phyloP scores from a whole-genome alignment of 202 grass and related monocot genomes.

The Hordeum pubiflorum region DNA sequence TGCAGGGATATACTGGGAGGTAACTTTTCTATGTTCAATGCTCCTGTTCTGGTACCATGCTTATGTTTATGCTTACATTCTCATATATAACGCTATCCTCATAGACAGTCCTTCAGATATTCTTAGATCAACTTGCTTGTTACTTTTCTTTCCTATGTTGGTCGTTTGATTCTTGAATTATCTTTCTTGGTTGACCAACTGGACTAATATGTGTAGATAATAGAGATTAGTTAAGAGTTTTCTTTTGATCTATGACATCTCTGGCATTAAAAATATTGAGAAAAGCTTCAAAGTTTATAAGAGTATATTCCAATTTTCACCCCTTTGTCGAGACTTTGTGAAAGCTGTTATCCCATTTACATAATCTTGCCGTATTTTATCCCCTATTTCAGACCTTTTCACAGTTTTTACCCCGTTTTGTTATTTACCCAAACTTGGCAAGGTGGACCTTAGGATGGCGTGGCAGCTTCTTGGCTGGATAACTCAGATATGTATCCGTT shows the following conservation, averaged over 20 bases:
- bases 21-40: slow-evolving; percentile 20
- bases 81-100: background rate
- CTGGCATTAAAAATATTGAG: background rate
- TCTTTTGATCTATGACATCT: background rate
- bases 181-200: background rate
- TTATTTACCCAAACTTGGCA: background rate
- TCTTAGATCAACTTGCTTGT: background rate
- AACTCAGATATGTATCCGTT: background rate
- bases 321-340: background rate
- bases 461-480: background rate
- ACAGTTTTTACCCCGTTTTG: background rate
- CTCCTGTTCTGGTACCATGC: background rate
- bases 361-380: background rate
- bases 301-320: background rate
- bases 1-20: slow-evolving; percentile 94
- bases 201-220: background rate
- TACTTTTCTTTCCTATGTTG: background rate
- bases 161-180: background rate
- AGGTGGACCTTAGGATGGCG: background rate
- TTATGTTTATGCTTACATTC: background rate
- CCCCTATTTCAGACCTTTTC: background rate
- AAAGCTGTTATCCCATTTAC: background rate
- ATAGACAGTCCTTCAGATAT: background rate
- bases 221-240: background rate
- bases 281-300: background rate